Base-by-base conservation (phyloP, 176 grass and related monocot genomes). In the Tuctoria greenei region DNA sequence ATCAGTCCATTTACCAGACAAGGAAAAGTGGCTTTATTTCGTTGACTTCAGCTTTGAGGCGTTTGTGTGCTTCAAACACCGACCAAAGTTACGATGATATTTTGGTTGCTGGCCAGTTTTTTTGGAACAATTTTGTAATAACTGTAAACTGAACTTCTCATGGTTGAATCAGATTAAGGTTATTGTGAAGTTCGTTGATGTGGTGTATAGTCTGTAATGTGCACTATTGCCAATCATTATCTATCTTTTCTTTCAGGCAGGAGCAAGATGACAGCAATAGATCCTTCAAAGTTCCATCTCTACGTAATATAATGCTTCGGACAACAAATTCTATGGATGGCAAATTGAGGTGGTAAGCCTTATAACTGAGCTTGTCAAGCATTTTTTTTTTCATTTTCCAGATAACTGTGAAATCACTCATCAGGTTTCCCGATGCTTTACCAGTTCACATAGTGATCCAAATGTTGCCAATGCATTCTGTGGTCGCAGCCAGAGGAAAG, bases 381-480 rank as follows among this genome's bases (percentile, higher is more conserved):
- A 66, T 36, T 59, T 78, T 78, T 35, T 71, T 52, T 37, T 35
- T 42, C 66, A 50, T 42, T 88, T 11, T 52, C 14, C 72, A 65
- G 46, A 43, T 64, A 77, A 70, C 46, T 77, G 60, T 26, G 84
- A 71, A 73, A 56, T 51, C 60, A 66, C 69, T 82, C 35, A 67
- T 64, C 37, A 65, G 21, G 38, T 64, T 56, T 31, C 13, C 67
- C 69, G 40, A 44, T 85, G 35, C 58, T 82, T 62, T 82, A 82
- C 64, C 71, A 91, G 88, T 85, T 77, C 67, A 62, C 88, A 93
- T 59, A 98, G 86, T 81, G 95, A 92, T 65, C 91, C 95, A 14
- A 93, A 93, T 74, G 86, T 98, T 71, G 86, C 86, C 43, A 98
- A 98, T 81, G 84, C 84, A 67, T 98, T 98, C 26, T 86, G 76